Base-by-base conservation (phyloP, 177 flowering plant species). In the Vitis hybrid region DNA sequence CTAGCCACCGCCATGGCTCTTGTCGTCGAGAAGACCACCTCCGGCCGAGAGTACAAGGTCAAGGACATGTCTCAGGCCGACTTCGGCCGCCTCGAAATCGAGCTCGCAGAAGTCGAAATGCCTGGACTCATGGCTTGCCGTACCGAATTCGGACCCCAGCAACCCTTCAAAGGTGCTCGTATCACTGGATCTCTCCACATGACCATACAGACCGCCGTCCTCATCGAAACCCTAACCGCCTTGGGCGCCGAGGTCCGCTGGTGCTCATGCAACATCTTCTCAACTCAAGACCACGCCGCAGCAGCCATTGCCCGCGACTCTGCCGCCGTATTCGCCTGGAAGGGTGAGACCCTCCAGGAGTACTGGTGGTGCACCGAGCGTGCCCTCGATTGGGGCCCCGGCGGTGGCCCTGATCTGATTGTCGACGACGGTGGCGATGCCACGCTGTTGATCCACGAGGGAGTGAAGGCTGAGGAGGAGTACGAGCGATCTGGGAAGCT, bases 351-450 rank as follows among this genome's bases (percentile, higher is more conserved):
- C 2, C 83, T 84, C 30, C 85, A 82, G 76, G 88, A 84, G 81
- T 84, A 84, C 76, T 84, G 88, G 88, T 84, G 88, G 88, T 84
- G 88, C 73, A 84, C 88, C 4, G 88, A 84, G 84, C 56, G 86
- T 0, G 80, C 88, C 11, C 81, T 84, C 51, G 88, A 84, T 52
- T 84, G 88, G 88, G 88, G 87, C 45, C 80, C 84, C 23, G 78
- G 71, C 10, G 87, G 87, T 34, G 87, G 87, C 2, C 88, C 88
- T 1, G 88, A 84, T 56, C 84, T 84, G 54, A 84, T 84, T 60
- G 88, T 84, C 48, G 88, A 84, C 45, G 88, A 84, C 52, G 88
- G 88, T 0, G 88, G 88, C 49, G 88, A 84, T 34, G 84, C 80
- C 32, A 84, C 88, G 10, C 71, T 84, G 19, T 58, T 84, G 72